Evolutionary conservation across 2,329 filamentous ascomycete species (phyloP), one percentile per base, ranked within the genome.

Genomic region (Xylariales sp.): DNA sequence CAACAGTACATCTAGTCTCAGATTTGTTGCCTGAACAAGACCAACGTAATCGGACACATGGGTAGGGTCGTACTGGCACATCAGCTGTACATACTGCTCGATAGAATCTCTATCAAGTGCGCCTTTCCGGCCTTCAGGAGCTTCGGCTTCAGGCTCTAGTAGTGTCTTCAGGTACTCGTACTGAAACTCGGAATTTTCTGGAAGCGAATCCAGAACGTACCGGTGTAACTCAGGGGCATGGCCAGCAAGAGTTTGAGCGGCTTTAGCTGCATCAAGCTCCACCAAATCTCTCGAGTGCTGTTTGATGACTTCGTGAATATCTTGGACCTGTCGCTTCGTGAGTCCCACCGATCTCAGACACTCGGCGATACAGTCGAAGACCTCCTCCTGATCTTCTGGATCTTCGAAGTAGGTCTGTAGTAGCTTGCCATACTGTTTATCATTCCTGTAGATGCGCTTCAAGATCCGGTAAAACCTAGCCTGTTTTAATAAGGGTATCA

Each of bases 381-480:
- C 76, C 4, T 73, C 76, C 4, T 83, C 75, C 42, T 80, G 82
- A 49, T 93, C 85, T 36, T 89, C 80, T 0, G 76, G 74, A 53
- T 98, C 93, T 46, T 95, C 86, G 46, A 98, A 87, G 56, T 89
- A 95, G 0, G 82, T 82, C 52, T 85, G 72, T 5, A 97, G 65
- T 20, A 96, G 77, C 52, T 85, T 82, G 1, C 82, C 78, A 53
- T 87, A 95, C 55, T 91, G 82, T 52, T 81, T 84, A 51, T 95
- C 88, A 4, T 75, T 70, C 51, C 82, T 84, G 62, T 94, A 95
- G 8, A 88, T 84, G 11, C 87, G 83, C 65, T 98, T 98, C 40
- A 98, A 65, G 20, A 98, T 91, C 36, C 93, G 82, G 60, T 86
- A 94, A 60, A 97, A 98, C 1, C 81, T 78, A 2, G 93, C 91